Evolutionary conservation across 2,329 filamentous ascomycete genomes (phyloP).

Genomic region (Pseudocercospora eumusae): DNA sequence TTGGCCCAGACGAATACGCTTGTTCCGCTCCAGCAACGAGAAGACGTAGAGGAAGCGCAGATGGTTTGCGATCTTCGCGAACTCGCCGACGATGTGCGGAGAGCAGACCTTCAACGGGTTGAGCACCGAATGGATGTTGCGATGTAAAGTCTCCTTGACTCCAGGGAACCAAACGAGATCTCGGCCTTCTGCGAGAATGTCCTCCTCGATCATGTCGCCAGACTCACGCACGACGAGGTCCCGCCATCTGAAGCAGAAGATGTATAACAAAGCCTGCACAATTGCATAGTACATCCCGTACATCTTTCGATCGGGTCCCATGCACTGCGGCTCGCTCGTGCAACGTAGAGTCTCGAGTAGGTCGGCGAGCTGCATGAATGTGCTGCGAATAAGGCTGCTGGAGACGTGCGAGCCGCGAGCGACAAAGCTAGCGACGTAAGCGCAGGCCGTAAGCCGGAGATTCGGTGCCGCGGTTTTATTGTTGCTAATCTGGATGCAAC

Average conservation of each 20-base stretch:
- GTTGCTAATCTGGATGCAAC: slow-evolving; percentile 70
- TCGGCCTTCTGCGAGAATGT: slow-evolving; percentile 63
- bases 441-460: slow-evolving; percentile 81
- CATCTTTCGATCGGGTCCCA: slow-evolving; percentile 79
- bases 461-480: slow-evolving; percentile 74
- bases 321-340: slow-evolving; percentile 71
- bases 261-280: slow-evolving; percentile 87
- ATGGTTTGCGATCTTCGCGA: slow-evolving; percentile 82
- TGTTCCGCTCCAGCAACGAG: slow-evolving; percentile 86
- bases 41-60: slow-evolving; percentile 88
- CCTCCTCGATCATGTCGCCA: slow-evolving; percentile 52
- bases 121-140: slow-evolving; percentile 81
- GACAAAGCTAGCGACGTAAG: slow-evolving; percentile 93
- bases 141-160: slow-evolving; percentile 71
- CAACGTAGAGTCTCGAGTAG: slow-evolving; percentile 75
- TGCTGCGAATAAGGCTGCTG: slow-evolving; percentile 72
- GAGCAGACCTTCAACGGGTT: slow-evolving; percentile 96
- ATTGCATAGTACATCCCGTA: slow-evolving; percentile 85
- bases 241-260: slow-evolving; percentile 97
- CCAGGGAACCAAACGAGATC: slow-evolving; percentile 77
- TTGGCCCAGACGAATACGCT: slow-evolving; percentile 77
- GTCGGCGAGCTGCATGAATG: slow-evolving; percentile 75
- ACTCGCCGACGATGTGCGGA: slow-evolving; percentile 84
- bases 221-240: slow-evolving; percentile 68
- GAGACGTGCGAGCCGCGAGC: slow-evolving; percentile 83